A percentile compares a stretch with the other conserved stretches of the same genome.
Evolutionary conservation across 192 early-diverging fungal species (phyloP).

Genomic region (Rhizophagus clarus): DNA sequence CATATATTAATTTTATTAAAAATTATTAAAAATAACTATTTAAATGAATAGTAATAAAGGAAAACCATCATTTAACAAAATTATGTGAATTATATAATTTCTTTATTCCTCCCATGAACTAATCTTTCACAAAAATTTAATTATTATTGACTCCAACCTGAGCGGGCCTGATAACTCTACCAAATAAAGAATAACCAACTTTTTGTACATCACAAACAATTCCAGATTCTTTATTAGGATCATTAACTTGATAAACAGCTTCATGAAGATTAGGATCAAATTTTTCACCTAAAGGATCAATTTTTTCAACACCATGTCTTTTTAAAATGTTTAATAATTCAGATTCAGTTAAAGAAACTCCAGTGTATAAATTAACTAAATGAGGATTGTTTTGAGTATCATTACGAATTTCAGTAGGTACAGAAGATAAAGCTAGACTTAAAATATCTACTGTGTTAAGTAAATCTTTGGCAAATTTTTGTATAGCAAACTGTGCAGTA

Average conservation of each 20-base stretch:
- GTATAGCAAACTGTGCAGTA: slow-evolving; percentile 86
- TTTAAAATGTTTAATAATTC: slow-evolving; percentile 87
- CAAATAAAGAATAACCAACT: slow-evolving; percentile 90
- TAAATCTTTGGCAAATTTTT: slow-evolving; percentile 98
- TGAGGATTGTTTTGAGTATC: slow-evolving; percentile 49
- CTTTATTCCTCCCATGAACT: no score
- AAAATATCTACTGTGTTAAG: slow-evolving; percentile 91
- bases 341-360: slow-evolving; percentile 86
- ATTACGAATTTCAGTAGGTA: slow-evolving; percentile 64
- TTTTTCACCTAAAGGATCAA: slow-evolving; percentile 79
- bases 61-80: no score
- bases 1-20: no score
- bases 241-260: slow-evolving; percentile 91
- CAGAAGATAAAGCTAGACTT: slow-evolving; percentile 83
- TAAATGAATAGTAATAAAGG: no score
- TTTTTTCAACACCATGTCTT: slow-evolving; percentile 83
- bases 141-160: slow-evolving; percentile 88
- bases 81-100: no score
- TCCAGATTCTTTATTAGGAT: slow-evolving; percentile 86
- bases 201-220: slow-evolving; percentile 90
- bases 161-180: slow-evolving; percentile 89
- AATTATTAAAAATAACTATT: no score
- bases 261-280: slow-evolving; percentile 96
- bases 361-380: slow-evolving; percentile 80
- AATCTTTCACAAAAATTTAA: slow-evolving; percentile 38